These are phyloP conservation scores for Aspergillus hortae DNA, from an alignment of 2,329 filamentous ascomycete species.

Conservation along the genomic window DNA sequence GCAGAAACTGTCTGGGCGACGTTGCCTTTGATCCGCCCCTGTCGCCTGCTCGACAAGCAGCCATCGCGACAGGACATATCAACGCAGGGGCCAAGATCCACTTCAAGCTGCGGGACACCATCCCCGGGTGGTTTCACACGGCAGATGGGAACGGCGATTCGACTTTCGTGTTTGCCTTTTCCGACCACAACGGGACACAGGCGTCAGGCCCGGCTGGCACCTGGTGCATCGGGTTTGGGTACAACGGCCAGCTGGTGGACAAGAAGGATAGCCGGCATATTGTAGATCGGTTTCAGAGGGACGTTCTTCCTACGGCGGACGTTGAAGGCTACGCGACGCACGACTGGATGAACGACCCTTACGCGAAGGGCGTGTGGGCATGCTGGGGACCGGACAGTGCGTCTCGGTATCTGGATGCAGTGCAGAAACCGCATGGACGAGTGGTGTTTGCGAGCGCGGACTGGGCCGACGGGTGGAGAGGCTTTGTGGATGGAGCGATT, in stretches of 20 bases:
- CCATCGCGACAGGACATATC: constrained; percentile 22
- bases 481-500: constrained; percentile 34
- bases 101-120: constrained; percentile 11
- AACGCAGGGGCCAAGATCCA: constrained; percentile 29
- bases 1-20: constrained; percentile 9
- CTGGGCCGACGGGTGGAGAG: constrained; percentile 34
- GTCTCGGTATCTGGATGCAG: constrained; percentile 16
- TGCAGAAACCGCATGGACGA: constrained; percentile 24
- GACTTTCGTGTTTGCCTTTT: constrained; percentile 16
- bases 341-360: constrained; percentile 29
- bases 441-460: constrained; percentile 32
- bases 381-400: constrained; percentile 12
- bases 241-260: constrained; percentile 11
- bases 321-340: constrained; percentile 16
- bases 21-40: constrained; percentile 27
- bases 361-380: constrained; percentile 26
- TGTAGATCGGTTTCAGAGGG: constrained; percentile 4
- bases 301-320: constrained; percentile 2
- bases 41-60: constrained; percentile 17
- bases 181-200: constrained; percentile 17
- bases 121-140: constrained; percentile 14
- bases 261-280: constrained; percentile 10
- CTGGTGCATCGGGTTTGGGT: constrained; percentile 19
- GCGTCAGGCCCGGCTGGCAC: constrained; percentile 6
- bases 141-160: constrained; percentile 3